Conservation (phyloP, 805 yeast genomes). For the Candida golubevii region DNA sequence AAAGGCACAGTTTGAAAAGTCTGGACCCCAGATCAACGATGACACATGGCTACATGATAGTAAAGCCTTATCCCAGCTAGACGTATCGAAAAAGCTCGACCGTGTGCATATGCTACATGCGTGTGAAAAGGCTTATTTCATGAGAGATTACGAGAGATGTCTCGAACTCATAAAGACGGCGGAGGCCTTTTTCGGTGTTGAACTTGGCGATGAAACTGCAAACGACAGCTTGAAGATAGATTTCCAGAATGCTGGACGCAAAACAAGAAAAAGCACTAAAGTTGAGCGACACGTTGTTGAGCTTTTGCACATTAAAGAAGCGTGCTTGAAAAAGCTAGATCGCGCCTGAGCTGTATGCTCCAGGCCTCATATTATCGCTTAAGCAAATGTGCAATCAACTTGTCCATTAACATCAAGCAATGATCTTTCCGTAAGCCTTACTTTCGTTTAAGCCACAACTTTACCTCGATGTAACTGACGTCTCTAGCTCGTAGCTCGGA, state of each 20-base stretch:
- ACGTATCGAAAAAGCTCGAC: conserved; percentile 43
- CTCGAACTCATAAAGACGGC: conserved; percentile 39
- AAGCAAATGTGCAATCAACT: no score
- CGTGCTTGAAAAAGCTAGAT: conserved; percentile 23
- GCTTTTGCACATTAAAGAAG: conserved; percentile 40
- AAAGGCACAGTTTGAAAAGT: conserved; percentile 40
- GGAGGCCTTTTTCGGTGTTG: conserved; percentile 27
- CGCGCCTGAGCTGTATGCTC: background rate
- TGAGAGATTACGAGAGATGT: conserved; percentile 49
- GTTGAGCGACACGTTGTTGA: conserved; percentile 50
- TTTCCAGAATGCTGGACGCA: conserved; percentile 22
- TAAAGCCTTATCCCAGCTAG: conserved; percentile 22
- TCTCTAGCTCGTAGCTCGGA: conserved; percentile 37
- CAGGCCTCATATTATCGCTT: background rate
- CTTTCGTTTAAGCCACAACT: conserved; percentile 31
- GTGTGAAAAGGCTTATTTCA: conserved; percentile 60
- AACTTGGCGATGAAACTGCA: conserved; percentile 19
- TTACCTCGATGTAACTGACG: conserved; percentile 46
- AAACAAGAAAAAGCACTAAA: conserved; percentile 28
- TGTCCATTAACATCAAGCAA: no score
- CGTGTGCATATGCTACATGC: conserved; percentile 54
- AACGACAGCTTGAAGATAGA: conserved; percentile 18
- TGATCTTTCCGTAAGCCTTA: background rate
- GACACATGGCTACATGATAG: conserved; percentile 38
- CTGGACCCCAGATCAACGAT: conserved; percentile 58